These are phyloP conservation scores for Phytophthora brassicae DNA, from an alignment of 352 stramenopile genomes.

Conservation along the genomic window DNA sequence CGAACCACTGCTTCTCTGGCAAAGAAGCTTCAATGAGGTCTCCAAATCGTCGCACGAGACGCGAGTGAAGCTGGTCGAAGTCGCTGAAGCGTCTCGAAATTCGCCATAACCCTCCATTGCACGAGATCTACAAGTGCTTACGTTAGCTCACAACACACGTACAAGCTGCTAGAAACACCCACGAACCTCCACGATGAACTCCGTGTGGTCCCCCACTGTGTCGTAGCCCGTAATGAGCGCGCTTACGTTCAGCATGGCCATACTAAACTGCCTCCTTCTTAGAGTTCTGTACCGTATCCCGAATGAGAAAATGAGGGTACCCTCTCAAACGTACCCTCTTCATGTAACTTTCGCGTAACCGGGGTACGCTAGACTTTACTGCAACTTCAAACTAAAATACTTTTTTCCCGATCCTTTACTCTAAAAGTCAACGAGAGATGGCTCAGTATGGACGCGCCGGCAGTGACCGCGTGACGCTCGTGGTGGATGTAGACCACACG, in stretches of 20 bases:
- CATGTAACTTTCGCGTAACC: not conserved
- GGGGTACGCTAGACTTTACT: not conserved
- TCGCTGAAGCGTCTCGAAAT: constrained; percentile 86
- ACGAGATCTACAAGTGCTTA: constrained; percentile 65
- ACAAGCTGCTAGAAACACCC: not conserved
- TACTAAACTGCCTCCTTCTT: too few relatives aligned
- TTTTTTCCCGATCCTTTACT: not conserved
- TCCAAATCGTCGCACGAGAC: constrained; percentile 69
- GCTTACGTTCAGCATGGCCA: constrained; percentile 75
- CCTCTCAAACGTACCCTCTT: too few relatives aligned
- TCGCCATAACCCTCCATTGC: constrained; percentile 79
- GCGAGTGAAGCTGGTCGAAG: constrained; percentile 86
- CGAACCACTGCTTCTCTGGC: constrained; percentile 89
- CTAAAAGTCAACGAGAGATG: constrained; percentile 9
- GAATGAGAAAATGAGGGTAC: too few relatives aligned
- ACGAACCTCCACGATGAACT: constrained; percentile 78
- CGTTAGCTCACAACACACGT: not conserved
- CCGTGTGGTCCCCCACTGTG: constrained; percentile 83
- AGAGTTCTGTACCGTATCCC: too few relatives aligned
- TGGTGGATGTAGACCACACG: constrained; percentile 69
- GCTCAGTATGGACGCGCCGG: constrained; percentile 29
- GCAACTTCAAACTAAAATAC: constrained; percentile 23
- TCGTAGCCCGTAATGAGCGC: constrained; percentile 83
- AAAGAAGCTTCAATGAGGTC: constrained; percentile 69
- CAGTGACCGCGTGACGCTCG: constrained; percentile 47